Evolutionary conservation across 306 rosid genomes (phyloP), one percentile per base, ranked within the genome.

Genomic region (Ormosia semicastrata): DNA sequence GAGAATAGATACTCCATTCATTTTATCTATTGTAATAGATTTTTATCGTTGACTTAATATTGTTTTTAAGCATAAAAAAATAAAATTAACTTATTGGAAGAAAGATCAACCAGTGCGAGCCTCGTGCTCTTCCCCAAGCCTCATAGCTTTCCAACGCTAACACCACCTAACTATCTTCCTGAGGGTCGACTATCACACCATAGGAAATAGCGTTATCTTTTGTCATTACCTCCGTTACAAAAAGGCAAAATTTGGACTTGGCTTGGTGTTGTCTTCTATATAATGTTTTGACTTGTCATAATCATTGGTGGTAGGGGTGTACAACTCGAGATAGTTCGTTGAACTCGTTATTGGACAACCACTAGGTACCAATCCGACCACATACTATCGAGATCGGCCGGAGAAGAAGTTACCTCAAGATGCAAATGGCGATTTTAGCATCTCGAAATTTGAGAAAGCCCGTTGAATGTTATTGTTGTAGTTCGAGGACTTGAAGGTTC

Each of bases 311-410:
- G 0, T 9, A 85, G 3, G 89, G n/a, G 87, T 90, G 91, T 1
- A 97, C 98, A 66, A 94, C 89, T 86, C 3, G 97, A 97, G 13
- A 94, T 90, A 0, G 58, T 11, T 1, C 97, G 37, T 15, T 64
- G 8, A 94, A 90, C 70, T 86, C 24, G 1, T 24, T 24, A 24
- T 24, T 1, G 1, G 1, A 24, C n/a, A 11, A 94, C 83, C 3
- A 95, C 98, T 36, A 94, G 75, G 50, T 94, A 94, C 85, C 88
- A 92, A 2, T n/a, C n/a, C 18, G 47, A 32, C 97, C 97, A 24
- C 86, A 91, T 86, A 89, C 96, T 14, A 86, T 75, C 8, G 98
- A 97, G 89, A 94, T 94, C 88, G 73, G 13, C 98, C 98, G n/a
- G 77, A 4, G 72, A 94, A 94, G 76, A 83, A 94, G 87, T 92